Evolutionary conservation across 352 stramenopile species (phyloP), one percentile per base, ranked within the genome.

Genomic region (Globisporangium abappressorium): DNA sequence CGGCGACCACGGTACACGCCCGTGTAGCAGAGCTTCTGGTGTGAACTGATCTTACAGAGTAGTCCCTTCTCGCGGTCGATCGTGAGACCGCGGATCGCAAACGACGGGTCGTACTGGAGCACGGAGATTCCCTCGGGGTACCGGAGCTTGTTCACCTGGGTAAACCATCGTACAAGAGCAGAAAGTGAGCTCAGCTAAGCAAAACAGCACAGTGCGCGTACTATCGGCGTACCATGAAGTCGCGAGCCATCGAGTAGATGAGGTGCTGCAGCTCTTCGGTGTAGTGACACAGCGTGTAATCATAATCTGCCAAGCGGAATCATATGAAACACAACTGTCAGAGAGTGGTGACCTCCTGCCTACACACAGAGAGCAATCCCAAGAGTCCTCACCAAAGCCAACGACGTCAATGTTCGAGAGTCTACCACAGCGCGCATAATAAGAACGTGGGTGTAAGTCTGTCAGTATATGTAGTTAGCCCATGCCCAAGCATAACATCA

Each of bases 231-330:
- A 97, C 94, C 72, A 98, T 71, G 43, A 92, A 82, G 53, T 94
- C 87, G 24, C 93, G 75, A 15, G 93, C 90, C 91, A 97, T 97
- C 26, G 87, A 77, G 73, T 98, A 98, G 70, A 98, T 98, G 28
- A 98, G 84, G 28, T 93, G 79, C 69, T 98, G 82, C 5, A 98
- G 75, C 71, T 97, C 85, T 55, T 95, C 81, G 1, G 80, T 97
- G 78, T 98, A 98, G 56, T 97, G 94, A 15, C 94, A 95, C 7
- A 98, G 73, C 38, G 93, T 98, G 74, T 98, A 98, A 76, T 98
- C 94, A 64, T 97, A 98, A 71, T 98, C 94, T 92, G 56, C n/a
- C 22, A n/a, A 2, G 38, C 2, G 7, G 11, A 47, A 8, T 43
- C 15, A 3, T 1, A 43, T 15, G 9, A 33, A 7, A 12, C 57